phyloP scores from a whole-genome alignment of 257 asterid species.

The Nicotiana obtusifolia region DNA sequence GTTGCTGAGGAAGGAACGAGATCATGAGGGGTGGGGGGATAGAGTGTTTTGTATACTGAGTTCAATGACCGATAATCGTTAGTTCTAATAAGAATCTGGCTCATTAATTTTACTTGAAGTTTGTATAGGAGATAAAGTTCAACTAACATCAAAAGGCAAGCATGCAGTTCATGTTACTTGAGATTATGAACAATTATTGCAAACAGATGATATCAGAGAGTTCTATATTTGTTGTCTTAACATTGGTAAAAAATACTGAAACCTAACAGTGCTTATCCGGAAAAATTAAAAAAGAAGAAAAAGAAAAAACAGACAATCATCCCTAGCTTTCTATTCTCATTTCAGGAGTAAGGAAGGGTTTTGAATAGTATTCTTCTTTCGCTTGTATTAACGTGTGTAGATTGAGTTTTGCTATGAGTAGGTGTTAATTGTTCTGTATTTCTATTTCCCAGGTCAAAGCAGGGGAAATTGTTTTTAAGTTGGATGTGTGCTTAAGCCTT shows the following conservation, averaged over 20 bases:
- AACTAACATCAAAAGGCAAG: not conserved
- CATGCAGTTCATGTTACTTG: not conserved
- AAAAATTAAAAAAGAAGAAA: too few species aligned
- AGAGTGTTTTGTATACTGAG: not conserved
- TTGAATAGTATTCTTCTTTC: not conserved
- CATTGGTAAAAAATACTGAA: not conserved
- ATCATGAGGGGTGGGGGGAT: not conserved
- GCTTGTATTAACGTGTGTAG: not conserved
- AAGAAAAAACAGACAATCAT: too few species aligned
- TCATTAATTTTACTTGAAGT: not conserved
- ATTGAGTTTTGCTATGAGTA: not conserved
- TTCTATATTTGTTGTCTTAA: not conserved
- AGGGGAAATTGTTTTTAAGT: not conserved
- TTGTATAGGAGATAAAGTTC: not conserved
- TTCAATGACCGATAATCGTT: not conserved
- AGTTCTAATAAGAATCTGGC: not conserved
- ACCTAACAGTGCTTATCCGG: not conserved
- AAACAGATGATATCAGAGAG: not conserved
- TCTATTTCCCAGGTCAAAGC: not conserved
- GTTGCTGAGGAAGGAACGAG: not conserved
- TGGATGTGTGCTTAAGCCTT: slow-evolving; percentile 18
- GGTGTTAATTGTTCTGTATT: not conserved
- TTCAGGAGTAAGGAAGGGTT: not conserved
- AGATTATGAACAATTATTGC: not conserved
- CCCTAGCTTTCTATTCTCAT: too few species aligned